Evolutionary conservation across 176 grass and related monocot species (phyloP), one percentile per base, ranked within the genome.

Genomic region (Puccinellia tenuiflora): DNA sequence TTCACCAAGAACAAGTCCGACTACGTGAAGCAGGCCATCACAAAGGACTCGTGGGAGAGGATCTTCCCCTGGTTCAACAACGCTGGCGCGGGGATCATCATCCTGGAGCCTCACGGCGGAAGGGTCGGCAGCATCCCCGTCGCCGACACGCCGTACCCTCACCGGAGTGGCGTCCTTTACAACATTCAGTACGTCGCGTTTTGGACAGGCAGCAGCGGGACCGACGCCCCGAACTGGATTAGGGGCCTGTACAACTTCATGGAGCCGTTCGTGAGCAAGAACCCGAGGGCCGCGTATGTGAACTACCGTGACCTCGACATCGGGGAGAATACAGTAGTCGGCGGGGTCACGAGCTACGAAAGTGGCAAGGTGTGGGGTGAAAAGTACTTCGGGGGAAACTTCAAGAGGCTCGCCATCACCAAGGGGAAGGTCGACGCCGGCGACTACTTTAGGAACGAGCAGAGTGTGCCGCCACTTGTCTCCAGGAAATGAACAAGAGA

Each of bases 381-480:
- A 52, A 86, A 40, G 79, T 93, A 93, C 53, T 88, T 82, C 62
- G 68, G 42, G 1, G 31, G 6, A 6, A 88, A 93, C 69, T 93
- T 86, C 50, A 16, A 80, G 43, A 88, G 75, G 60, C 71, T 93
- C 18, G 85, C 82, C 0, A 7, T 25, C 4, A 77, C 74, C 60
- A 93, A 93, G 62, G 85, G 38, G 0, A 80, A 47, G 77, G 75
- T 83, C 21, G 86, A 90, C 38, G 88, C 86, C 1, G 6, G 5
- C 1, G 86, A 93, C 57, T 93, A 83, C 69, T 93, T 93, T 70
- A 71, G 88, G 20, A 90, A 94, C 28, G 88, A 90, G 76, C 86
- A 88, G 68, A 90, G 62, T 16, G 75, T 94, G 18, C 92, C 92
- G 7, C 92, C 92, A 28, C 56, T 80, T 56, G 60, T 75, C 38